Conservation (phyloP, 2,329 filamentous ascomycete genomes). For the Nemania sp. region DNA sequence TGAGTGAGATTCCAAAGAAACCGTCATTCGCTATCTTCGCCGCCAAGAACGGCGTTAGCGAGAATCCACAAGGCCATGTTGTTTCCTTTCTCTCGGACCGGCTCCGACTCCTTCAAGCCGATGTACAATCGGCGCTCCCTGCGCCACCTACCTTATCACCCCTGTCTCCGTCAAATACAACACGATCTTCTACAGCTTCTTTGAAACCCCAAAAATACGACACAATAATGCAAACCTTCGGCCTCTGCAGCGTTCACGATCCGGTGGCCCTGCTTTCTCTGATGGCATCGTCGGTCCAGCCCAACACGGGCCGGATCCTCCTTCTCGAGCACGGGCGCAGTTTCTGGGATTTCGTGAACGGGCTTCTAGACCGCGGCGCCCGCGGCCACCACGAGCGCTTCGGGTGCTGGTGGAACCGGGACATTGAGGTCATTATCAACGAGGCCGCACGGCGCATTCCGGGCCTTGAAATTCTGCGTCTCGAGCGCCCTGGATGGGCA, state of each 20-base stretch:
- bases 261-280: conserved; percentile 57
- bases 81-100: conserved; percentile 45
- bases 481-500: conserved; percentile 54
- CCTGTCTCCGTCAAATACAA: conserved; percentile 41
- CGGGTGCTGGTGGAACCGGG: conserved; percentile 71
- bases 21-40: conserved; percentile 35
- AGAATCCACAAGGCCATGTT: conserved; percentile 9
- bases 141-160: conserved; percentile 42
- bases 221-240: conserved; percentile 66
- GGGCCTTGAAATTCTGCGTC: conserved; percentile 58
- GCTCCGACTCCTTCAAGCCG: conserved; percentile 53
- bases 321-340: conserved; percentile 66
- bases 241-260: conserved; percentile 63
- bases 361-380: conserved; percentile 58
- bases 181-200: conserved; percentile 45
- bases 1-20: conserved; percentile 44
- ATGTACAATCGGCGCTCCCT: conserved; percentile 51
- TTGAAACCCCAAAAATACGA: conserved; percentile 55
- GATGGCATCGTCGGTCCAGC: conserved; percentile 55
- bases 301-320: conserved; percentile 61
- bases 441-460: conserved; percentile 52
- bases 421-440: conserved; percentile 59
- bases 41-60: conserved; percentile 12
- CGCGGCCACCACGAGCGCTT: conserved; percentile 60
- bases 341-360: conserved; percentile 55